Evolutionary conservation across 129 eudicot species (phyloP).

Genomic region (Rutidosis leptorrhynchoides): DNA sequence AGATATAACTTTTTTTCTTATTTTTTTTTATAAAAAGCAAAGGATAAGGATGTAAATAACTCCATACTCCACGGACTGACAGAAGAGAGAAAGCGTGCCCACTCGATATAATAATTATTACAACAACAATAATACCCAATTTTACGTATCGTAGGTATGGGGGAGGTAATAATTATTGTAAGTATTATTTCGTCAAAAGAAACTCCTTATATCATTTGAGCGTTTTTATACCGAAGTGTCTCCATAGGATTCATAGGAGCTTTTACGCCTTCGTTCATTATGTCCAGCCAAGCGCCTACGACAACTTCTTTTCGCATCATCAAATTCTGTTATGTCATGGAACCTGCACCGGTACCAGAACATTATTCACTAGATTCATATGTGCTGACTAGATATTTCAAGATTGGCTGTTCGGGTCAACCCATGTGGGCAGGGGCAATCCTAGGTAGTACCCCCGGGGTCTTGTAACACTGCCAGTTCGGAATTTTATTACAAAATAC

Average conservation of each 20-base stretch:
- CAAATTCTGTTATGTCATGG: constrained; percentile 79
- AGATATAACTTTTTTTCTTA: too few species aligned
- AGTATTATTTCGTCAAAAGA: constrained; percentile 23
- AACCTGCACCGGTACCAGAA: constrained; percentile 50
- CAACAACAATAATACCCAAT: too few species aligned
- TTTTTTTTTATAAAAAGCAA: too few species aligned
- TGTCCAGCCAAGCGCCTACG: constrained; percentile 91
- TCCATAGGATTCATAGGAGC: constrained; percentile 54
- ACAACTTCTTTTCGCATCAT: constrained; percentile 85
- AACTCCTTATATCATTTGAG: constrained; percentile 9
- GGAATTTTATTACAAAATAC: too few species aligned
- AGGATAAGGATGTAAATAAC: not conserved
- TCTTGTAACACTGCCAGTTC: too few species aligned
- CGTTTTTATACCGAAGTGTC: constrained; percentile 42
- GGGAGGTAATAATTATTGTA: too few species aligned
- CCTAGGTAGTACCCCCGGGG: too few species aligned
- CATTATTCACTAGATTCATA: constrained; percentile 1
- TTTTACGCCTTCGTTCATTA: constrained; percentile 82
- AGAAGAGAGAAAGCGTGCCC: constrained; percentile 74
- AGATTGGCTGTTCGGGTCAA: not conserved
- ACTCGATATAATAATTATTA: constrained; percentile 20
- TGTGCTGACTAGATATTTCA: not conserved
- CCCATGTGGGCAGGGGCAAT: not conserved
- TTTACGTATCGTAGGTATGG: too few species aligned
- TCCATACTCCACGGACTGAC: constrained; percentile 31